Evolutionary conservation across 2,329 filamentous ascomycete species (phyloP).

Genomic region (Stagonosporopsis vannaccii): DNA sequence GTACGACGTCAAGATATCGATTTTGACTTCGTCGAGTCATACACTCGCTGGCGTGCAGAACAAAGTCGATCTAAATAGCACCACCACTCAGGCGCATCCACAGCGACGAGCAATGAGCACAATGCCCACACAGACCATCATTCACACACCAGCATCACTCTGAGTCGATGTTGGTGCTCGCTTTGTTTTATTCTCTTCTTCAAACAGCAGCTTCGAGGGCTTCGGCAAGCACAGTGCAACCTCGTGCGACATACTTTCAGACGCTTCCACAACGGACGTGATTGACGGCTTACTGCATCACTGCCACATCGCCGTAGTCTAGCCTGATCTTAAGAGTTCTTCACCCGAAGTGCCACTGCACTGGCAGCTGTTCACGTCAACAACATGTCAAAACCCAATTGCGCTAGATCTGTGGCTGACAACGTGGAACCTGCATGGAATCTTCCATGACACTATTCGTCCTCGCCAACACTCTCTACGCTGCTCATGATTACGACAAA

Average conservation of each 20-base stretch:
- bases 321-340: conserved; percentile 3
- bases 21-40: conserved; percentile 5
- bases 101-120: no score
- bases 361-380: conserved; percentile 12
- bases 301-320: neutral
- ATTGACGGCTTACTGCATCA: conserved; percentile 1
- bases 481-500: neutral
- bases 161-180: neutral
- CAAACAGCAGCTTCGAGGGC: neutral
- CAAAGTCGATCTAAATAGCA: no score
- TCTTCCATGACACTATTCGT: conserved; percentile 3
- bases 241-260: neutral
- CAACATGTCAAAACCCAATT: conserved; percentile 9
- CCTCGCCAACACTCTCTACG: neutral
- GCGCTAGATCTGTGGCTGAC: conserved; percentile 14
- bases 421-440: conserved; percentile 21
- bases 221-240: neutral
- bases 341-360: neutral
- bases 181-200: neutral
- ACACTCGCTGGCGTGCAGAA: neutral
- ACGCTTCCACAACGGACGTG: neutral
- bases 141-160: neutral
- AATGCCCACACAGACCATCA: neutral
- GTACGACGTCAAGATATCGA: conserved; percentile 10
- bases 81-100: no score